Base-by-base conservation (phyloP, 2,329 filamentous ascomycete genomes). In the Botrytis aclada region DNA sequence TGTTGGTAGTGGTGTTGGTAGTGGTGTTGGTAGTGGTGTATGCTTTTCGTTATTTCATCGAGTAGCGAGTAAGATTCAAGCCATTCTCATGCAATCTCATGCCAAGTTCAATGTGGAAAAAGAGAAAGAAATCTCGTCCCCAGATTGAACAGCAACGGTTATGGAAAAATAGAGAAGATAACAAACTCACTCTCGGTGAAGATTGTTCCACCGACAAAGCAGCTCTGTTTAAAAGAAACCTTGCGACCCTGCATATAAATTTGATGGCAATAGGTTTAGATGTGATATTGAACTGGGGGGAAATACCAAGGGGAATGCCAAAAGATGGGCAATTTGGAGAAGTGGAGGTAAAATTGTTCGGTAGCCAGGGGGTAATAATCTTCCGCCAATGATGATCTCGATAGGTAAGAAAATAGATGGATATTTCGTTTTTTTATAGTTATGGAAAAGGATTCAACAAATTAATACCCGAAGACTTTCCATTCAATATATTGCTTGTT, bases 261-360 rank as follows among this genome's bases (percentile, higher is more conserved):
- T 32, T 66, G 64, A 45, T n/a, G 64, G 65, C 54, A 29, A 72
- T 72, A 41, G 20, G 25, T 37, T 43, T 20, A 37, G 45, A 69
- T 58, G 43, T 60, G 32, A 58, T 61, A 64, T 58, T 72, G 25
- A 25, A n/a, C 66, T 60, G 39, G 54, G 69, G 58, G 43, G 43
- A 45, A 45, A 34, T n/a, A 34, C 61, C n/a, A 43, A 72, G 51
- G 45, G 51, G 41, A 47, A 37, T 67, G 29, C 18, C n/a, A 72
- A 72, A 69, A 69, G 71, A 69, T 69, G 71, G 71, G 71, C 54
- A 72, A 69, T 62, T 72, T 72, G 71, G 71, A 72, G 71, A 69
- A 72, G 64, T 62, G 71, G 64, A 69, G 71, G 64, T 29, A 34
- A 51, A 69, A 47, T 60, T 67, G 29, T 29, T 45, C 70, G 70